Evolutionary conservation across 2,329 filamentous ascomycete genomes (phyloP).

Genomic region (Immersiporthe knoxdaviesiana): DNA sequence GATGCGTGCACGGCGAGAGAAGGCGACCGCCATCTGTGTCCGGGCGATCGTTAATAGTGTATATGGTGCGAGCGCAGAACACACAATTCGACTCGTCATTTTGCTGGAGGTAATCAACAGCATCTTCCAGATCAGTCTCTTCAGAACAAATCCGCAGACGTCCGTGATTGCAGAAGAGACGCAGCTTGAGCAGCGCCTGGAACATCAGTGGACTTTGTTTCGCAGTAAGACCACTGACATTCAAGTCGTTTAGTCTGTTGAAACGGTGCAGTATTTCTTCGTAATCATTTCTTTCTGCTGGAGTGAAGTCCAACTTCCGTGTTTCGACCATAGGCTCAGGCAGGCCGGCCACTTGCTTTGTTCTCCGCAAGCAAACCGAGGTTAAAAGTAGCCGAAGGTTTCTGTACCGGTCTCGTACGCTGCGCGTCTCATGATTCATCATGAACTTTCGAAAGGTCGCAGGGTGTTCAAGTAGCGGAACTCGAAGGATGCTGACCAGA

Average conservation of each 20-base stretch:
- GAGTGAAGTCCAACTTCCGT: not conserved
- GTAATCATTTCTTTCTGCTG: not conserved
- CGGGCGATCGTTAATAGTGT: not conserved
- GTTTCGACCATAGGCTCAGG: not conserved
- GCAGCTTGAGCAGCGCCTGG: conserved; percentile 6
- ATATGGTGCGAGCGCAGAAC: not conserved
- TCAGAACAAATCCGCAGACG: not conserved
- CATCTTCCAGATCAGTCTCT: not conserved
- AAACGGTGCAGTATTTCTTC: not conserved
- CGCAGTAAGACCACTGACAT: not conserved
- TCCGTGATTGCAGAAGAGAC: conserved; percentile 13
- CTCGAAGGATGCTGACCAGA: conserved; percentile 30
- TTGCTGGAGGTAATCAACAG: conserved; percentile 7
- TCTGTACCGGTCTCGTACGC: not conserved
- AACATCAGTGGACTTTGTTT: not conserved
- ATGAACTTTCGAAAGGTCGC: conserved; percentile 26
- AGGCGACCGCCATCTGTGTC: not conserved
- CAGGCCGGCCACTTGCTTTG: not conserved
- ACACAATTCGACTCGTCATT: conserved; percentile 1
- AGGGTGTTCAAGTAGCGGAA: conserved; percentile 30
- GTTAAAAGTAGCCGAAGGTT: conserved; percentile 6
- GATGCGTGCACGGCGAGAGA: not conserved
- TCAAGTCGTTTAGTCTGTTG: not conserved
- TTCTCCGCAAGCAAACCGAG: conserved; percentile 6
- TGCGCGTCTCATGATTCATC: not conserved